Conservation (phyloP, 345 rosid genomes). For the Sisymbrium irio region DNA sequence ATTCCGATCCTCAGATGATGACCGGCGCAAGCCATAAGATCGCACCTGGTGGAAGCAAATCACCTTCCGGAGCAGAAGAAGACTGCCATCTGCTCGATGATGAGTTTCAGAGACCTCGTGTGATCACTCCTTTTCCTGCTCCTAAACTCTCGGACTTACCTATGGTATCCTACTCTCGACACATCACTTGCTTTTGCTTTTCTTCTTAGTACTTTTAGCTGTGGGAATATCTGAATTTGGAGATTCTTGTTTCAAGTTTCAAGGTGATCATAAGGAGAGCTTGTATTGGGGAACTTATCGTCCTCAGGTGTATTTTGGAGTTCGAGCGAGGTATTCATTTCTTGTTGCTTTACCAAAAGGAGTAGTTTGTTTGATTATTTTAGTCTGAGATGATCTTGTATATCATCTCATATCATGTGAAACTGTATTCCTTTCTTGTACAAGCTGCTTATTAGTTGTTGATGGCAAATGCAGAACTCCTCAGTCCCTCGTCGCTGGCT, state of each 20-base stretch:
- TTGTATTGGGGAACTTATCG: constrained; percentile 93
- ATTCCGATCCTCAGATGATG: constrained; percentile 36
- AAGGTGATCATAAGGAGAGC: constrained; percentile 80
- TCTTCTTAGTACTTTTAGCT: background rate
- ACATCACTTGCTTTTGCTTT: too few species aligned
- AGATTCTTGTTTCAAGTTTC: constrained; percentile 48
- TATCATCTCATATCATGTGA: background rate
- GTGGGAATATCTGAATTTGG: background rate
- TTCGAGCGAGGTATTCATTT: constrained; percentile 64
- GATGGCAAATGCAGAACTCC: constrained; percentile 59
- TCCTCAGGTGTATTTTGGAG: constrained; percentile 81
- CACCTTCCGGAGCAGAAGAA: constrained; percentile 10
- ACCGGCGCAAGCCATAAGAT: constrained; percentile 43
- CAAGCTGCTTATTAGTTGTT: constrained; percentile 12
- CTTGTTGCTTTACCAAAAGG: background rate
- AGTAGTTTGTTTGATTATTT: background rate
- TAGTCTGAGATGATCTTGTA: background rate
- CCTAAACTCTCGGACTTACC: constrained; percentile 74
- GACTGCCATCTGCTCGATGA: constrained; percentile 27
- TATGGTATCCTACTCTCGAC: constrained; percentile 37
- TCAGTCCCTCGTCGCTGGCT: constrained; percentile 70
- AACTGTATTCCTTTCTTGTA: background rate
- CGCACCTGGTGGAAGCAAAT: constrained; percentile 49
- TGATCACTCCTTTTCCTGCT: constrained; percentile 80
- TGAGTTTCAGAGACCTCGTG: constrained; percentile 50